phyloP scores from a whole-genome alignment of 1,139 yeast genomes.

The Saccharomyces hybrid region DNA sequence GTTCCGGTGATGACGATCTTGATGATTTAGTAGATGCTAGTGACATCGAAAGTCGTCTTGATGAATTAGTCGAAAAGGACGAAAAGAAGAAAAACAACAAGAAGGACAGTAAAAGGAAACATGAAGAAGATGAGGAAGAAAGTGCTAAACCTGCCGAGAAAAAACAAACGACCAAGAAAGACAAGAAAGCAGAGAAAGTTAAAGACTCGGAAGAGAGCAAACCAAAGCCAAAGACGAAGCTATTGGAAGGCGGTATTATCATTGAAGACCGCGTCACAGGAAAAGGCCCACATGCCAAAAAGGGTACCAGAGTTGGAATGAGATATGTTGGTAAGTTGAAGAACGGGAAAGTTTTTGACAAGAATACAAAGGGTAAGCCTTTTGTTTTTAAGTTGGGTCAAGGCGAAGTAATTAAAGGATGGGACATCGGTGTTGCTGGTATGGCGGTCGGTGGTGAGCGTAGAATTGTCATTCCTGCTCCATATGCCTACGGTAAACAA shows the following conservation, averaged over 20 bases:
- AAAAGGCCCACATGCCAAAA: conserved; percentile 79
- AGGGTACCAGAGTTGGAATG: conserved; percentile 87
- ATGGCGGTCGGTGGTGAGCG: conserved; percentile 99
- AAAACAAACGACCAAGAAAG: conserved; percentile 45
- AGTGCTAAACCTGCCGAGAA: conserved; percentile 22
- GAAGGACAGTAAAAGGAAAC: conserved; percentile 5
- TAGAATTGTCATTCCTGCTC: conserved; percentile 90
- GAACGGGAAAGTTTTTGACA: conserved; percentile 94
- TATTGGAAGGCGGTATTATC: conserved; percentile 85
- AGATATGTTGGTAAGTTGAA: conserved; percentile 96
- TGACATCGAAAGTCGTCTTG: conserved; percentile 42
- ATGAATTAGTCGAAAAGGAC: conserved; percentile 33
- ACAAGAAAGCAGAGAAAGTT: conserved; percentile 29
- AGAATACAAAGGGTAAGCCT: conserved; percentile 96
- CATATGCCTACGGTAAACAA: conserved; percentile 94
- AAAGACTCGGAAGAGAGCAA: conserved; percentile 25
- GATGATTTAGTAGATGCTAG: conserved; percentile 57
- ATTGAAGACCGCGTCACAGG: conserved; percentile 90
- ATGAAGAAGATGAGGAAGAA: conserved; percentile 30
- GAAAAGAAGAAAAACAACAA: conserved; percentile 22
- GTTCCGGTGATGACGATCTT: conserved; percentile 84
- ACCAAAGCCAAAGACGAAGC: conserved; percentile 47
- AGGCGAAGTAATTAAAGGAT: conserved; percentile 98
- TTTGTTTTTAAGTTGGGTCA: conserved; percentile 84
- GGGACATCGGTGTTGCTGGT: conserved; percentile 97